Base-by-base conservation (phyloP, 108 stramenopile genomes). In the Epipyxis sp. region DNA sequence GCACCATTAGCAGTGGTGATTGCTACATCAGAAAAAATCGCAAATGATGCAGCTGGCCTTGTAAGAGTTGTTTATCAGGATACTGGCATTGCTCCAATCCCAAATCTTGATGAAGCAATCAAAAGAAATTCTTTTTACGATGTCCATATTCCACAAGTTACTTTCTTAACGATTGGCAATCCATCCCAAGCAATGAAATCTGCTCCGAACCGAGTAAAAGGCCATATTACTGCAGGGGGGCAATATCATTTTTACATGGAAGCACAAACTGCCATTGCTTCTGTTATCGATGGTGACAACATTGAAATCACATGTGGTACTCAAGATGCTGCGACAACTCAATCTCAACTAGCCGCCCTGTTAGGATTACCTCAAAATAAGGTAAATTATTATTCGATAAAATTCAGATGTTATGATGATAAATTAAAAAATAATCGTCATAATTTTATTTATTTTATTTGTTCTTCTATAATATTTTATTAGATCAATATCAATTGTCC, bases 201-300 rank as follows among this genome's bases (percentile, higher is more conserved):
- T 10, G 16, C 78, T 6, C 57, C 59, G n/a, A 0, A 65, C 16
- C 29, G 67, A 16, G 27, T 77, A 25, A 54, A 46, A 42, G 82
- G 82, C 32, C 1, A 3, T 27, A 30, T 79, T 32, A 16, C 20
- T 16, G 69, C 79, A 3, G 79, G 68, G 1, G 35, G 29, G 1
- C 82, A 83, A 72, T 74, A 72, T 44, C 82, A 83, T 42, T 83
- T 83, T 41, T 80, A 83, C 79, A 42, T 83, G 32, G 46, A 50
- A 50, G 71, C 79, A 40, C 82, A 83, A 16, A 30, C 69, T 39
- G 76, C 79, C 41, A 29, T 71, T 41, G 72, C 72, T 0, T 34
- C 40, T 1, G 29, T 40, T 34, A 76, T n/a, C n/a, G 77, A 83
- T 35, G 82, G 79, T n/a, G 44, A 71, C 20, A 45, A 35, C 1